A percentile compares a stretch with the other conserved stretches of the same genome.
These are phyloP conservation scores for Penicillium sp. DNA, from an alignment of 2,329 filamentous ascomycete species.

Conservation along the genomic window DNA sequence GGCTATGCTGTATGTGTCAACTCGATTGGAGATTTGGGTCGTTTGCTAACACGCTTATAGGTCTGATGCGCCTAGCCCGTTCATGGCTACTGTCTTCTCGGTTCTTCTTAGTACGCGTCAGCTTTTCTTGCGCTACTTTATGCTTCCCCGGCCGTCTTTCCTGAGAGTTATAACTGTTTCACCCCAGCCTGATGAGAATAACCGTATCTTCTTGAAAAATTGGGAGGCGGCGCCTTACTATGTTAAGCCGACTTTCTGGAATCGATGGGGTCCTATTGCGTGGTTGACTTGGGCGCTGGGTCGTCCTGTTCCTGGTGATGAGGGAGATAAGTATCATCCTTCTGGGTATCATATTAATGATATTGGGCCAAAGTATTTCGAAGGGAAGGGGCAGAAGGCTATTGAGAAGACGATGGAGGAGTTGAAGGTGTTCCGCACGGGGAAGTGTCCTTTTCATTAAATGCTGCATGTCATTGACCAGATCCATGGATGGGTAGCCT, in stretches of 20 bases:
- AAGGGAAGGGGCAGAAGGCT: slow-evolving; percentile 48
- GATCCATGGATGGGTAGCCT: background rate
- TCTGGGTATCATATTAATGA: slow-evolving; percentile 55
- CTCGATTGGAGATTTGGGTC: background rate
- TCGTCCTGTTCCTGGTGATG: slow-evolving; percentile 49
- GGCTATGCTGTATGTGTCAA: slow-evolving; percentile 61
- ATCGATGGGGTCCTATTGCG: slow-evolving; percentile 61
- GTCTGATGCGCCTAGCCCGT: slow-evolving; percentile 40
- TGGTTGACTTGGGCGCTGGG: slow-evolving; percentile 51
- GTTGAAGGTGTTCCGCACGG: slow-evolving; percentile 43
- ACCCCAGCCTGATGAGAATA: slow-evolving; percentile 53
- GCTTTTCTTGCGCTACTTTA: slow-evolving; percentile 57
- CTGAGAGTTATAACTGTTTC: slow-evolving; percentile 41
- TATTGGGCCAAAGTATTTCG: slow-evolving; percentile 60
- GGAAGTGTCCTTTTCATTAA: slow-evolving; percentile 51
- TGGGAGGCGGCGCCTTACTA: slow-evolving; percentile 68
- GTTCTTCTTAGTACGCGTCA: slow-evolving; percentile 54
- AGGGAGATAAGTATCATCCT: slow-evolving; percentile 48
- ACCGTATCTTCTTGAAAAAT: slow-evolving; percentile 50
- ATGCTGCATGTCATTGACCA: too few relatives aligned
- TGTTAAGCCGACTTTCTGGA: slow-evolving; percentile 58
- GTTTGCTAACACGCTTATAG: slow-evolving; percentile 21
- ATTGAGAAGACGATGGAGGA: slow-evolving; percentile 41
- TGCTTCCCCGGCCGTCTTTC: slow-evolving; percentile 56
- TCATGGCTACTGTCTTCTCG: slow-evolving; percentile 44